These are phyloP conservation scores for Vitis vinifera DNA, from an alignment of 164 flowering plant species.

Conservation along the genomic window ASM3070453v1 NC_081808.1:6750501-6751000, in stretches of 20 bases:
- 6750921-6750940: background rate
- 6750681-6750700: constrained; percentile 15
- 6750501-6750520: constrained; percentile 39
- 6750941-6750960: background rate
- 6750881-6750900: background rate
- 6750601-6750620: constrained; percentile 37
- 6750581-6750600: constrained; percentile 17
- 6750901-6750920: background rate
- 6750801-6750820: too few relatives aligned
- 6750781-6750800: background rate
- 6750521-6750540: constrained; percentile 27
- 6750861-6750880: too few relatives aligned
- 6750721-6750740: constrained; percentile 8
- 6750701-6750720: constrained; percentile 29
- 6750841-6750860: too few relatives aligned
- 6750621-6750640: constrained; percentile 32
- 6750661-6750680: constrained; percentile 16
- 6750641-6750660: constrained; percentile 19
- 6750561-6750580: constrained; percentile 12
- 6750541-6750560: constrained; percentile 38
- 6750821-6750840: too few relatives aligned
- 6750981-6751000: constrained; percentile 1
- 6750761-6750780: background rate
- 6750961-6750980: constrained; percentile 2
- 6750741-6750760: background rate